Evolutionary conservation across 1,284 basidiomycete species (phyloP), one percentile per base, ranked within the genome.

Genomic region (Cutaneotrichosporon arboriforme): DNA sequence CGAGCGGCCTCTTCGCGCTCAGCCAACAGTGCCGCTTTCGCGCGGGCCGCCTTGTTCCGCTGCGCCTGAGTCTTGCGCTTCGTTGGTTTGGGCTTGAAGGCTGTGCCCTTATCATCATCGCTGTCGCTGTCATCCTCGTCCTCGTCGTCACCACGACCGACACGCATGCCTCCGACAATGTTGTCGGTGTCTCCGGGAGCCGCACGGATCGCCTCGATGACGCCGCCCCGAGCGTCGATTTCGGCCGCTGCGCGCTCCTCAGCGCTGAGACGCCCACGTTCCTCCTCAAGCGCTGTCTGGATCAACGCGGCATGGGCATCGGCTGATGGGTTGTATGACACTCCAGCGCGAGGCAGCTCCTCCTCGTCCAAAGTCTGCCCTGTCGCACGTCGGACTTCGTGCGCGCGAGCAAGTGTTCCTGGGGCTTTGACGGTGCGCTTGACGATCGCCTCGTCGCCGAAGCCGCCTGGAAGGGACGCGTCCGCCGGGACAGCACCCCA

Each of bases 251-350:
- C 75, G 61, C 80, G 79, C 54, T 83, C 82, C 12, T 80, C 79
- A 41, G 82, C 79, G 34, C 77, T 77, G 20, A 85, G 70, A 38
- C 80, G 79, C 44, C 78, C 79, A 57, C 81, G 80, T 68, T 90
- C 92, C 26, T 81, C 76, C 53, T 84, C 80, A 57, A 84, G 80
- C 0, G 91, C 93, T 45, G 80, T 68, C 13, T 81, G 77, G 15
- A 98, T 74, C 2, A 97, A 81, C 42, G 83, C 83, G 53, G 84
- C 81, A 69, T 97, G 90, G 1, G 85, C 83, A 9, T 82, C 80
- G 14, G 81, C 83, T 0, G 84, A 82, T 0, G 94, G 94, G 72
- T 97, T 97, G 75, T 98, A 97, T n/a, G 90, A 93, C 7, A 85
- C 82, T 17, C 94, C 94, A 23, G 85, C 84, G 60, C 90, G 88